Percentiles rank a stretch among this genome's conserved stretches.
phyloP scores from a whole-genome alignment of 2,329 filamentous ascomycete genomes.

The Xylaria sp. region DNA sequence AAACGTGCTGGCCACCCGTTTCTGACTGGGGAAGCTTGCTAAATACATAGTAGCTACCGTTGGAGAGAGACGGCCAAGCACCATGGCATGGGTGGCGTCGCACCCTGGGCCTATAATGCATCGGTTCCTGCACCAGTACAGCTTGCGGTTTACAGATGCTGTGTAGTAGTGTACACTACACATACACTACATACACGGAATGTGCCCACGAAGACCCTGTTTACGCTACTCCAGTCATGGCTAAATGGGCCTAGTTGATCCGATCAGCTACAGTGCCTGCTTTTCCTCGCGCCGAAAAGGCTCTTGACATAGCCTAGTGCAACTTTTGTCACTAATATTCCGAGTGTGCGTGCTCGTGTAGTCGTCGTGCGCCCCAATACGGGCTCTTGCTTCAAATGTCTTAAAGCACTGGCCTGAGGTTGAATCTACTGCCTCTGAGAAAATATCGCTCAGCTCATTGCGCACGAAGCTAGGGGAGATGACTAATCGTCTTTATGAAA shows the following conservation, averaged over 20 bases:
- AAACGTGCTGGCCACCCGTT: slow-evolving; percentile 6
- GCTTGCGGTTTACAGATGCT: neutral
- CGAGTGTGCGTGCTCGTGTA: neutral
- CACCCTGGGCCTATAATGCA: slow-evolving; percentile 4
- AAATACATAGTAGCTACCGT: neutral
- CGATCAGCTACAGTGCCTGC: slow-evolving; percentile 2
- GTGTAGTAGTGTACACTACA: too few species aligned
- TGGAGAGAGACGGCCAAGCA: neutral
- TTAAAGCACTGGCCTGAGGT: too few species aligned
- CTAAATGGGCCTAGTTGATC: slow-evolving; percentile 8
- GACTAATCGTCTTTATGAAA: neutral
- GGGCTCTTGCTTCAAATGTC: too few species aligned
- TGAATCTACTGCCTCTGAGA: neutral
- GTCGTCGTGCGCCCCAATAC: neutral
- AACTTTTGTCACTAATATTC: neutral
- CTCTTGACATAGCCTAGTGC: neutral
- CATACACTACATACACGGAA: neutral
- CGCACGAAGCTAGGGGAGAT: neutral
- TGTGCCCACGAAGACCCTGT: neutral
- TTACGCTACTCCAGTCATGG: neutral
- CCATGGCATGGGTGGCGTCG: slow-evolving; percentile 10
- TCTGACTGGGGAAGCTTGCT: slow-evolving; percentile 16
- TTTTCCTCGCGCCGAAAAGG: neutral
- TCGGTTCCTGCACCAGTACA: slow-evolving; percentile 8
- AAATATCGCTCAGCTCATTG: neutral